Evolutionary conservation across 805 yeast species (phyloP).

Genomic region (Huiozyma sinensis): DNA sequence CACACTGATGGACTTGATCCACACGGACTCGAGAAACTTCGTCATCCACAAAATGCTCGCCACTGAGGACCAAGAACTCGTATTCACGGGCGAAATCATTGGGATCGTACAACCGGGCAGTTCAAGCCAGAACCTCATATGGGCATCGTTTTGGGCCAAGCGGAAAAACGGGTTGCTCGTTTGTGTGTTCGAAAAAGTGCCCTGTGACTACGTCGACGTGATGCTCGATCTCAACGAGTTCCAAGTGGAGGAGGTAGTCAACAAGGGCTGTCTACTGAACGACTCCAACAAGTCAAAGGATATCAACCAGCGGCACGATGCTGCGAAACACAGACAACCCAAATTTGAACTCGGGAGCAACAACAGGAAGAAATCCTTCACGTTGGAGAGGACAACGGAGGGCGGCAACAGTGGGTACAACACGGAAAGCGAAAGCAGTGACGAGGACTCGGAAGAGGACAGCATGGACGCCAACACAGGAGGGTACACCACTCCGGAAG

Average conservation of each 20-base stretch:
- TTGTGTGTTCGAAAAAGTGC: slow-evolving; percentile 81
- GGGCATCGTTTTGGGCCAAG: slow-evolving; percentile 92
- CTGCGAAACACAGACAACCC: not conserved
- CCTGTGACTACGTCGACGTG: slow-evolving; percentile 55
- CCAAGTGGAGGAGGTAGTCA: slow-evolving; percentile 18
- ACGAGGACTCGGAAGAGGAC: not conserved
- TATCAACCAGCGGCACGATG: not conserved
- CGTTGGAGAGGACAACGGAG: no score
- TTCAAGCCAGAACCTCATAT: slow-evolving; percentile 34
- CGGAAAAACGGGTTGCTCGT: slow-evolving; percentile 57
- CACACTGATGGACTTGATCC: slow-evolving; percentile 65
- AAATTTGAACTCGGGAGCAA: slow-evolving; percentile 2
- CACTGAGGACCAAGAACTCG: slow-evolving; percentile 35
- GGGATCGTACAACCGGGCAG: slow-evolving; percentile 65
- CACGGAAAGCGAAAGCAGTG: not conserved
- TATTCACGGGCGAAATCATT: slow-evolving; percentile 75
- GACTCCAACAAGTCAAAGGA: slow-evolving; percentile 5
- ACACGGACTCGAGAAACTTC: slow-evolving; percentile 63
- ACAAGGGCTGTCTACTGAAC: slow-evolving; percentile 14
- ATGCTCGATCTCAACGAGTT: slow-evolving; percentile 29
- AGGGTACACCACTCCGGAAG: not conserved
- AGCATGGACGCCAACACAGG: not conserved
- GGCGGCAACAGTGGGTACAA: not conserved
- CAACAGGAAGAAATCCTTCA: no score
- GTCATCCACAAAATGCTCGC: slow-evolving; percentile 45